Percentiles rank a stretch among this genome's conserved stretches.
These are phyloP conservation scores for Irpex sp. DNA, from an alignment of 1,284 basidiomycete species.

Conservation along the genomic window DNA sequence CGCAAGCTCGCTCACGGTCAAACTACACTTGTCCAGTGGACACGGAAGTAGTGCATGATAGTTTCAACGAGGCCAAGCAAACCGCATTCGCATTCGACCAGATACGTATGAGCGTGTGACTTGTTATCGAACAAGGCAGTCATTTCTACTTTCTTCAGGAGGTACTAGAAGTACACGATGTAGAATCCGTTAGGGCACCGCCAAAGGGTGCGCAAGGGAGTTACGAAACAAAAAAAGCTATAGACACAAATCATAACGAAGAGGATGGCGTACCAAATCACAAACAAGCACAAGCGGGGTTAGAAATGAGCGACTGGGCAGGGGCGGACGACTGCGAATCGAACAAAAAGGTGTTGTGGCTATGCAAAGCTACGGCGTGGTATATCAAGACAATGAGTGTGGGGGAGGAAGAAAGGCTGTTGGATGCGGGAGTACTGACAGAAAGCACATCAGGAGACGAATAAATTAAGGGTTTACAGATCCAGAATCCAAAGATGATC, in stretches of 20 bases:
- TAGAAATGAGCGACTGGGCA: neutral
- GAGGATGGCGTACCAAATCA: neutral
- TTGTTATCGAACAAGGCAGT: neutral
- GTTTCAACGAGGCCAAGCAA: too few species aligned
- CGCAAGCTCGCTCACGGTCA: too few species aligned
- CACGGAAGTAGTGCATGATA: too few species aligned
- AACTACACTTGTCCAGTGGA: too few species aligned
- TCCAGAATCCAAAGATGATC: neutral
- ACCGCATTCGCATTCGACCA: too few species aligned
- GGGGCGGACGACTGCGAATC: neutral
- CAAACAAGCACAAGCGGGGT: neutral
- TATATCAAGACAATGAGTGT: neutral
- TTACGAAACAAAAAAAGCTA: neutral
- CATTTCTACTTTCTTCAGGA: neutral
- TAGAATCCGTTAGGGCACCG: neutral
- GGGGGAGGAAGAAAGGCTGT: neutral
- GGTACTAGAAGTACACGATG: neutral
- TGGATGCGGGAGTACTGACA: conserved; percentile 1
- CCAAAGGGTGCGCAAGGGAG: neutral
- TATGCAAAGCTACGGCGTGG: neutral
- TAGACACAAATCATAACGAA: conserved; percentile 5
- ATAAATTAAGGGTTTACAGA: neutral
- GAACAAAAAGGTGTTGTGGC: conserved; percentile 19
- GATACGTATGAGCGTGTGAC: neutral
- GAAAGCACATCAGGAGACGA: neutral